Conservation (phyloP, 2,329 filamentous ascomycete species). For the Colletotrichum sp. region DNA sequence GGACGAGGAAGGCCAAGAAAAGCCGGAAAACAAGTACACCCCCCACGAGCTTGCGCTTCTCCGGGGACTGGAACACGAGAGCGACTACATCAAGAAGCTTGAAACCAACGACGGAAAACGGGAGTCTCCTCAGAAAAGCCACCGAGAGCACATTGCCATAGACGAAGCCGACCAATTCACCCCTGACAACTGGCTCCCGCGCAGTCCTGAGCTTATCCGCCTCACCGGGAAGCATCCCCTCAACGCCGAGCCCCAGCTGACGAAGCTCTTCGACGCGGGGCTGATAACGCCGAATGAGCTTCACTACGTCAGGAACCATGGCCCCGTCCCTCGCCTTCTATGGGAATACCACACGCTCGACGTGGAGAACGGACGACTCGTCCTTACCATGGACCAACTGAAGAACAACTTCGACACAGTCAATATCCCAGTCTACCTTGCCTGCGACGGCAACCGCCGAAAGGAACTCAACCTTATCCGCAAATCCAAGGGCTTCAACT, state of each 20-base stretch:
- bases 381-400: slow-evolving; percentile 48
- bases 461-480: slow-evolving; percentile 58
- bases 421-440: slow-evolving; percentile 53
- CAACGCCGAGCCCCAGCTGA: slow-evolving; percentile 52
- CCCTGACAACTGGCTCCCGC: slow-evolving; percentile 59
- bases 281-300: slow-evolving; percentile 55
- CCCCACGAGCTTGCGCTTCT: slow-evolving; percentile 48
- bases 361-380: slow-evolving; percentile 41
- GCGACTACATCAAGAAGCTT: slow-evolving; percentile 42
- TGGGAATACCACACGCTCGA: slow-evolving; percentile 56
- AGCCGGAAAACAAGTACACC: slow-evolving; percentile 28
- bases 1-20: slow-evolving; percentile 21
- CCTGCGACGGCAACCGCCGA: slow-evolving; percentile 54
- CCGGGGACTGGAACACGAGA: slow-evolving; percentile 45
- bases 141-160: slow-evolving; percentile 23
- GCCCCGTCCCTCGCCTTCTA: slow-evolving; percentile 52
- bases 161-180: slow-evolving; percentile 53
- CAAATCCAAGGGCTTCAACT: slow-evolving; percentile 53
- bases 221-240: slow-evolving; percentile 58
- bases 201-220: slow-evolving; percentile 49
- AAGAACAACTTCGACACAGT: slow-evolving; percentile 44
- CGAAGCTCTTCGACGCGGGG: slow-evolving; percentile 47
- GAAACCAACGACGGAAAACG: slow-evolving; percentile 41
- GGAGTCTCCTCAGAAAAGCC: slow-evolving; percentile 22
- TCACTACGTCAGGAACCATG: slow-evolving; percentile 59